phyloP scores from a whole-genome alignment of 768 basidiomycete genomes.

The Naganishia vishniacii region DNA sequence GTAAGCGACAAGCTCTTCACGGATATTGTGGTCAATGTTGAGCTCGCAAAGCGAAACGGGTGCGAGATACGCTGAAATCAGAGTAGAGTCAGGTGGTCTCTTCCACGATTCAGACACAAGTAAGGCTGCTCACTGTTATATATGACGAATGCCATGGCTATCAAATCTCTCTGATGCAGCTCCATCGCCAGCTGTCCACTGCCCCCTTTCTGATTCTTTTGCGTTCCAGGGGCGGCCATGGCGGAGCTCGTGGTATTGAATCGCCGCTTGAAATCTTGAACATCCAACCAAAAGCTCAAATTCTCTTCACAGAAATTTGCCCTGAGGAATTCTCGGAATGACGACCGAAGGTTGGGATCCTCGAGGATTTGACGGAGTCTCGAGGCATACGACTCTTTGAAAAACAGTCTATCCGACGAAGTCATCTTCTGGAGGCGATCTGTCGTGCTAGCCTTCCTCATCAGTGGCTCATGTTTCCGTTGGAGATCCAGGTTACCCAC shows the following conservation, averaged over 20 bases:
- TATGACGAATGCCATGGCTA: slow-evolving; percentile 83
- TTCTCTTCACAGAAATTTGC: slow-evolving; percentile 98
- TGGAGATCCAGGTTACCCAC: background rate
- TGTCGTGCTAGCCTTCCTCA: slow-evolving; percentile 16
- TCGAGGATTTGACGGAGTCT: slow-evolving; percentile 86
- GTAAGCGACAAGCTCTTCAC: slow-evolving; percentile 89
- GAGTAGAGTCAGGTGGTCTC: background rate
- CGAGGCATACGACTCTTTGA: slow-evolving; percentile 85
- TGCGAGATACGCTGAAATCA: slow-evolving; percentile 73
- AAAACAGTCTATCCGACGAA: slow-evolving; percentile 39
- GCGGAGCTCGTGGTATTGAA: slow-evolving; percentile 94
- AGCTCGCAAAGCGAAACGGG: slow-evolving; percentile 92
- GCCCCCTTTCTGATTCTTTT: slow-evolving; percentile 51
- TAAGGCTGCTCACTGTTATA: slow-evolving; percentile 46
- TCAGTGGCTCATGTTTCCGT: slow-evolving; percentile 24
- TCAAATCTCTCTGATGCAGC: slow-evolving; percentile 87
- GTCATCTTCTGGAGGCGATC: slow-evolving; percentile 27
- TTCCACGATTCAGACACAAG: background rate
- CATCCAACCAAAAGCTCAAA: slow-evolving; percentile 92
- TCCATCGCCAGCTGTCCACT: slow-evolving; percentile 69
- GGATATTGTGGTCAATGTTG: slow-evolving; percentile 94
- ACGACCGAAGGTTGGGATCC: slow-evolving; percentile 74
- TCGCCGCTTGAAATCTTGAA: slow-evolving; percentile 91
- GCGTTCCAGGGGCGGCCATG: slow-evolving; percentile 49
- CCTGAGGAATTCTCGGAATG: slow-evolving; percentile 92